These are phyloP conservation scores for Exidia glandulosa DNA, from an alignment of 768 basidiomycete species.

Conservation along the genomic window DNA sequence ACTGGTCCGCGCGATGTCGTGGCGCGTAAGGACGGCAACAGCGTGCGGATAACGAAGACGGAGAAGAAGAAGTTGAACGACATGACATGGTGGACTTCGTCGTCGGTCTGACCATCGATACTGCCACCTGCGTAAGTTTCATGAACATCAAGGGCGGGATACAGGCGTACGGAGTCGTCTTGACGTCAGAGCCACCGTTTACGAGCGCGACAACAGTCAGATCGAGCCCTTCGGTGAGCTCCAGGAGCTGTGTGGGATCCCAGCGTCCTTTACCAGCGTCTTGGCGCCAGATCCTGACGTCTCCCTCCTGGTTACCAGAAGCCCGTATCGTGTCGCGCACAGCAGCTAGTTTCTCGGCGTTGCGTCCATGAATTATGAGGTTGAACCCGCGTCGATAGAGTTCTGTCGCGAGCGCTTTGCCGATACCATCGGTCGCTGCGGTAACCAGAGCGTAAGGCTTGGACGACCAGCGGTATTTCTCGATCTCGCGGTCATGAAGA, in stretches of 20 bases:
- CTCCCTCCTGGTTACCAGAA: background rate
- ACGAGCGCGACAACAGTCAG: slow-evolving; percentile 5
- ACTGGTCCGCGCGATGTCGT: background rate
- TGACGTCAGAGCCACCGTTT: slow-evolving; percentile 1
- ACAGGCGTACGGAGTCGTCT: background rate
- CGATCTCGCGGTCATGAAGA: slow-evolving; percentile 1
- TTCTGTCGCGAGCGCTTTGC: slow-evolving; percentile 6
- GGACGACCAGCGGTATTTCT: background rate
- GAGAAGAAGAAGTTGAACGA: slow-evolving; percentile 5
- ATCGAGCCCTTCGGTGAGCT: slow-evolving; percentile 1
- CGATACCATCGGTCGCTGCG: slow-evolving; percentile 6
- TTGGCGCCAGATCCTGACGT: background rate
- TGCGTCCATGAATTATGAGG: slow-evolving; percentile 7
- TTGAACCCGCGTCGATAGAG: slow-evolving; percentile 5
- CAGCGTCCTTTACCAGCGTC: slow-evolving; percentile 1
- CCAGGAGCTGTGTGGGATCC: slow-evolving; percentile 2
- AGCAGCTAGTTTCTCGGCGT: slow-evolving; percentile 3
- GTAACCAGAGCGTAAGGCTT: slow-evolving; percentile 6
- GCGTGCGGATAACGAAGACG: slow-evolving; percentile 1
- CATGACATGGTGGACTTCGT: background rate
- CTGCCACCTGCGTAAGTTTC: background rate
- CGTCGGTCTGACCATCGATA: slow-evolving; percentile 4
- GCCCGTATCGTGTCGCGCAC: slow-evolving; percentile 1
- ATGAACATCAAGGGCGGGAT: too few species aligned
- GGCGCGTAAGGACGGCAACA: slow-evolving; percentile 4